Percentiles rank a stretch among this genome's conserved stretches.
Evolutionary conservation across 2,329 filamentous ascomycete genomes (phyloP).

Genomic region (Emergomyces africanus): DNA sequence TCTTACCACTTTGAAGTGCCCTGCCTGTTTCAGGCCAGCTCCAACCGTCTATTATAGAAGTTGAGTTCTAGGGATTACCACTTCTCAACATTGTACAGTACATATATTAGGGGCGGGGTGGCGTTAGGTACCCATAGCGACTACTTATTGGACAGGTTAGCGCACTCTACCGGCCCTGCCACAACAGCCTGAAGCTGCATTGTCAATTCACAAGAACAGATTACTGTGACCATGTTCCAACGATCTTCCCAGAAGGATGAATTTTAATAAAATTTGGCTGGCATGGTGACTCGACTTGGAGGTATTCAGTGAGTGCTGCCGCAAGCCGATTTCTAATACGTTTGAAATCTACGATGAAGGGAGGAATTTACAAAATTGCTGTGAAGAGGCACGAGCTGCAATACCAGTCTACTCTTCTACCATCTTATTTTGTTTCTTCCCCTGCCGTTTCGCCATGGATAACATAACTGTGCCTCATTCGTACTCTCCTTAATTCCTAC

Average conservation of each 20-base stretch:
- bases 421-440: neutral
- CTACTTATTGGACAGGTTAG: neutral
- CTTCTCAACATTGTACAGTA: neutral
- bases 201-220: neutral
- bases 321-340: neutral
- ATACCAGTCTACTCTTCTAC: neutral
- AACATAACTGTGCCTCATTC: neutral
- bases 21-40: neutral
- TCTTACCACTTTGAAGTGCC: neutral
- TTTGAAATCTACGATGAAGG: neutral
- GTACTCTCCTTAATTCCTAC: neutral
- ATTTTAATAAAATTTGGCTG: neutral
- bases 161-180: neutral
- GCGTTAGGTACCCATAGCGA: neutral
- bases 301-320: neutral
- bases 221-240: neutral
- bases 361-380: neutral
- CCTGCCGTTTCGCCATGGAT: neutral
- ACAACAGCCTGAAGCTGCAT: neutral
- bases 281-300: neutral
- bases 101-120: neutral
- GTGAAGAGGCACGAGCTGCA: neutral
- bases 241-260: neutral
- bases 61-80: neutral
- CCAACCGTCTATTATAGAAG: neutral